Evolutionary conservation across 2,329 filamentous ascomycete species (phyloP).

Genomic region (Tolypocladium guangdongense): DNA sequence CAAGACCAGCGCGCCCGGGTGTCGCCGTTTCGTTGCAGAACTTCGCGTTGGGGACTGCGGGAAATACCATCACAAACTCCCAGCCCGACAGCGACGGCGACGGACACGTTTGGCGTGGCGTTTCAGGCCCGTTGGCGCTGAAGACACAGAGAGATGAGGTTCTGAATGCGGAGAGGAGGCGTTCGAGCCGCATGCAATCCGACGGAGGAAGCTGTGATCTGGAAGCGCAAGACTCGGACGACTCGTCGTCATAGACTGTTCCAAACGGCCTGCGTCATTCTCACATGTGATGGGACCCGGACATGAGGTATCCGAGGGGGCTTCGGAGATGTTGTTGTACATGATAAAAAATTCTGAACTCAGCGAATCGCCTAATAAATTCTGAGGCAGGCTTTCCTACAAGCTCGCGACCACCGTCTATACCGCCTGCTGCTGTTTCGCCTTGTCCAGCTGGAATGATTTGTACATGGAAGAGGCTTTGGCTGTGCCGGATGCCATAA

Average conservation of each 20-base stretch:
- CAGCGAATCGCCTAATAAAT: constrained; percentile 4
- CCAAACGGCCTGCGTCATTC: background rate
- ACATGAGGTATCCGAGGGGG: background rate
- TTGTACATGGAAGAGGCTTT: constrained; percentile 13
- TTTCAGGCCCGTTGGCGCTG: constrained; percentile 10
- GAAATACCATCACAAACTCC: background rate
- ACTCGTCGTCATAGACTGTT: background rate
- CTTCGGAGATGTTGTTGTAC: constrained; percentile 20
- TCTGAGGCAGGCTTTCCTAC: background rate
- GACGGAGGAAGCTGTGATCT: constrained; percentile 4
- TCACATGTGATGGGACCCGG: constrained; percentile 2
- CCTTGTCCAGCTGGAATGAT: constrained; percentile 6
- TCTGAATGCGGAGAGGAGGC: constrained; percentile 5
- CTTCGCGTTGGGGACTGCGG: background rate
- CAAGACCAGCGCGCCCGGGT: background rate
- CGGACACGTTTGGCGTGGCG: constrained; percentile 1
- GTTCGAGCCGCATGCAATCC: constrained; percentile 3
- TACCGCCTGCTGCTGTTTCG: constrained; percentile 3
- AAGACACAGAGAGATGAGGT: constrained; percentile 12
- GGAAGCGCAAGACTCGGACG: constrained; percentile 8
- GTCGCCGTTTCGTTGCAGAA: constrained; percentile 2
- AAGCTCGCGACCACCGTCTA: constrained; percentile 7
- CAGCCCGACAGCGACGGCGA: background rate
- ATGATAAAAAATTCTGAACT: constrained; percentile 20
- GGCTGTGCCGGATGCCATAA: background rate